Conservation (phyloP, 768 basidiomycete species). For the Lentinula guzmanii region DNA sequence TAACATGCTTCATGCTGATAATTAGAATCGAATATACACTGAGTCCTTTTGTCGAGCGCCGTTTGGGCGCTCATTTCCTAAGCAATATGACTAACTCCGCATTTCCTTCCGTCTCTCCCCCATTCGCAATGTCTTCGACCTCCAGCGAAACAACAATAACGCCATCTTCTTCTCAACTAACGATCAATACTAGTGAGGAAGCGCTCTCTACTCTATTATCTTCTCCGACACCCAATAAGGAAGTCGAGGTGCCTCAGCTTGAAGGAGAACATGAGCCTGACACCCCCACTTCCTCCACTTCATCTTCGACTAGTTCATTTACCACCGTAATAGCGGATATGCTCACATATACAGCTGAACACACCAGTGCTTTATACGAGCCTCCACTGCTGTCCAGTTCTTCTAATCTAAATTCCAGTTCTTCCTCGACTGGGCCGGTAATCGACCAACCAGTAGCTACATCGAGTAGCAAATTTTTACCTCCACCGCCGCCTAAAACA, state of each 20-base stretch:
- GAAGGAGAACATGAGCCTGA: constrained; percentile 4
- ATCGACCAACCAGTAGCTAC: background rate
- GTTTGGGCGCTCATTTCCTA: background rate
- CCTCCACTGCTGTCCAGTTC: background rate
- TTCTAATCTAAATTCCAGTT: background rate
- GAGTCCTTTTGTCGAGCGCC: background rate
- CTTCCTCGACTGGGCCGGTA: constrained; percentile 6
- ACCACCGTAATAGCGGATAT: constrained; percentile 7
- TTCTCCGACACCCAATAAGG: background rate
- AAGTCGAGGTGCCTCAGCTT: background rate
- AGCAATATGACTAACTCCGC: background rate
- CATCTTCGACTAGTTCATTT: constrained; percentile 12
- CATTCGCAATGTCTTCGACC: background rate
- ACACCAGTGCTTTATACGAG: background rate
- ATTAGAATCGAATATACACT: background rate
- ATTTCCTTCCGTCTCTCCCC: background rate
- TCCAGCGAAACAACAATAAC: background rate
- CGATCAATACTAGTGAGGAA: background rate
- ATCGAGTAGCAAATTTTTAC: background rate
- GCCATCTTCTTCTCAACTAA: background rate
- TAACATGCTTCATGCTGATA: background rate
- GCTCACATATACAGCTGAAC: background rate
- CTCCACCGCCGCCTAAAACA: background rate
- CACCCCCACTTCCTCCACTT: constrained; percentile 1
- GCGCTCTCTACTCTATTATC: background rate